Base-by-base conservation (phyloP, 2,329 filamentous ascomycete species). In the Fusarium nodosum region DNA sequence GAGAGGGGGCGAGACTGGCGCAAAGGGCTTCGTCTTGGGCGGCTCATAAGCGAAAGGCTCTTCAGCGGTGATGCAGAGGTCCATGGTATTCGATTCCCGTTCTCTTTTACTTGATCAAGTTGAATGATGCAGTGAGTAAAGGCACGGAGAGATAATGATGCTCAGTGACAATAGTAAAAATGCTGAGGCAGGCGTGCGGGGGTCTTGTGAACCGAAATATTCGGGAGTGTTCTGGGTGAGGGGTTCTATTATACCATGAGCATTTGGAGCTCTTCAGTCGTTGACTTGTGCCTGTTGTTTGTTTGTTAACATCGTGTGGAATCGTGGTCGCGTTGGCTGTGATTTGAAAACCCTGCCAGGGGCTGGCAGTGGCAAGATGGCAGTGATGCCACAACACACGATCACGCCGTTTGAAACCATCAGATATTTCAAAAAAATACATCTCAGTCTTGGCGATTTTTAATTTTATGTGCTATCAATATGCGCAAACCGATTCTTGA, bases 21-120 rank as follows among this genome's bases (percentile, higher is more conserved):
- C 34, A 26, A 75, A 75, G 9, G 68, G 66, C 26, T 74, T 74
- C 12, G 55, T 28, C 20, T 60, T 64, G 34, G 48, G 61, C 13
- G 71, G 71, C 22, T 66, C 56, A 22, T 55, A 72, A 38, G 57
- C 50, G 36, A 75, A 75, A n/a, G 73, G 73, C 20, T 75, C 72
- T 26, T 74, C 44, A 8, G 73, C 73, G 10, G 73, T 75, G 56
- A 75, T 75, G 55, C 72, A 74, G 28, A 75, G 64, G 41, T 75
- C 73, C 73, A 75, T 75, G 31, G 6, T 39, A 26, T 9, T 12
- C 42, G 22, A 12, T 33, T 18, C 34, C 31, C 38, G 15, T 20
- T 31, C 28, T 39, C 7, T 9, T 16, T 16, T 44, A 16, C 30
- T 41, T 38, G 30, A 20, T 11, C 38, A 59, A 7, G 8, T 31